Percentiles rank a stretch among this genome's conserved stretches.
These are phyloP conservation scores for Aristolochia fimbriata DNA, from an alignment of 164 flowering plant genomes.

Conservation along the genomic window DNA sequence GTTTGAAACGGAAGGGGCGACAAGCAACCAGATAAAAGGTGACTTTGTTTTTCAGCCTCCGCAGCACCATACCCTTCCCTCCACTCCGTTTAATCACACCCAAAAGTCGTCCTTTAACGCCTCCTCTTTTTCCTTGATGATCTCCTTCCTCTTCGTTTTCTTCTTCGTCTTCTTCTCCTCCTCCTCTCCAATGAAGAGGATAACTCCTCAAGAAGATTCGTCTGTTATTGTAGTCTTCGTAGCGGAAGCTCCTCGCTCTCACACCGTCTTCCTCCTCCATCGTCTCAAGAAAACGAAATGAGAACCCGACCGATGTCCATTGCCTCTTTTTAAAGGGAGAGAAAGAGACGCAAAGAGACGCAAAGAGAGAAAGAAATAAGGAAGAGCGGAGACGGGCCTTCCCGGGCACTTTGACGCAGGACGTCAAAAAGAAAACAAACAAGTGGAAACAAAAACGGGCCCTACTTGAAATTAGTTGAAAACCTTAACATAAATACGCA, in stretches of 20 bases:
- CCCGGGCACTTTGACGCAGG: background rate
- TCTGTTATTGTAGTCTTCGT: conserved; percentile 41
- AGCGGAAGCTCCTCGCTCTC: conserved; percentile 27
- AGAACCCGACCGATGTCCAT: background rate
- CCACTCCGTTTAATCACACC: conserved; percentile 26
- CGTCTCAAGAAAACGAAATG: background rate
- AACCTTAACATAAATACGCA: too few species aligned
- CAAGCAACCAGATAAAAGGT: conserved; percentile 28
- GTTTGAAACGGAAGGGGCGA: conserved; percentile 25
- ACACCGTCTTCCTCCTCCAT: conserved; percentile 8
- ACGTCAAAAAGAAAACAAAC: background rate
- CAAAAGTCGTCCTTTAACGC: conserved; percentile 22
- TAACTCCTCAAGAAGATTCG: conserved; percentile 46
- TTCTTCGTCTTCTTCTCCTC: conserved; percentile 8
- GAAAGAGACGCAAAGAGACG: background rate
- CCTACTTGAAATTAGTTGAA: background rate
- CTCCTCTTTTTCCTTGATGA: conserved; percentile 1
- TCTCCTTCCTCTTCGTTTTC: background rate
- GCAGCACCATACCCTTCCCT: conserved; percentile 24
- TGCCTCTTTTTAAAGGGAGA: background rate
- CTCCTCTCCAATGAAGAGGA: conserved; percentile 37
- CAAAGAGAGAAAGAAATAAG: background rate
- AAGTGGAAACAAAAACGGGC: background rate
- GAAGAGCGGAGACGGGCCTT: conserved; percentile 2
- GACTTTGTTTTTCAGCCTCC: conserved; percentile 29